Evolutionary conservation across 257 asterid genomes (phyloP), one percentile per base, ranked within the genome.

Genomic region (Phtheirospermum japonicum): DNA sequence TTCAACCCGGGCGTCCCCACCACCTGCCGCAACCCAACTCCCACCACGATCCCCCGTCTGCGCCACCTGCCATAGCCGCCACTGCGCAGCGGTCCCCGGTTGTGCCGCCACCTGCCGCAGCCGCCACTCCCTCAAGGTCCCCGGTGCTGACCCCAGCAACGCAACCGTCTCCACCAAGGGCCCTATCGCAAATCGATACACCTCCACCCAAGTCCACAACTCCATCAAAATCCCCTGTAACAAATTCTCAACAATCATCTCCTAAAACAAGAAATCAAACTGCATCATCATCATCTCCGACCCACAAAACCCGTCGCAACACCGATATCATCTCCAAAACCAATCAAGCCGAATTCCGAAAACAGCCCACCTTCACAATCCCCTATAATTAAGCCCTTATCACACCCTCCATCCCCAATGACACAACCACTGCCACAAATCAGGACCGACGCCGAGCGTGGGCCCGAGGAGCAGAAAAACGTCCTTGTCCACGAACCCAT

Each of bases 351-450:
- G 2, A 13, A 12, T 14, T n/a, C 52, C n/a, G 72, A 62, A 4
- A 71, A 55, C 59, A 65, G 8, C 71, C 80, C 83, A 42, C 43
- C 59, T 2, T 52, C 76, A 9, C 77, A 77, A 19, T 66, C 86
- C 12, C 77, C 84, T 0, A 59, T 57, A 56, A 43, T 8, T 1
- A 84, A 68, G 63, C 52, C 71, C 3, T 30, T 48, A 11, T 67
- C 80, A 50, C 80, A 36, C 61, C 85, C 81, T n/a, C 92, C 92
- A 4, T 80, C 95, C 12, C 89, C 80, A 9, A 20, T 74, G 12
- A 55, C 67, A 43, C 19, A 74, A 6, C 83, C 79, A 1, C 79
- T 80, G 0, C 56, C 77, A 0, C 82, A 73, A 14, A 36, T 48
- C n/a, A 71, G 65, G 12, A n/a, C 81, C 5, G 77, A 57, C 23